Evolutionary conservation across 768 basidiomycete species (phyloP), one percentile per base, ranked within the genome.

Genomic region (Tephrocybe rancida): DNA sequence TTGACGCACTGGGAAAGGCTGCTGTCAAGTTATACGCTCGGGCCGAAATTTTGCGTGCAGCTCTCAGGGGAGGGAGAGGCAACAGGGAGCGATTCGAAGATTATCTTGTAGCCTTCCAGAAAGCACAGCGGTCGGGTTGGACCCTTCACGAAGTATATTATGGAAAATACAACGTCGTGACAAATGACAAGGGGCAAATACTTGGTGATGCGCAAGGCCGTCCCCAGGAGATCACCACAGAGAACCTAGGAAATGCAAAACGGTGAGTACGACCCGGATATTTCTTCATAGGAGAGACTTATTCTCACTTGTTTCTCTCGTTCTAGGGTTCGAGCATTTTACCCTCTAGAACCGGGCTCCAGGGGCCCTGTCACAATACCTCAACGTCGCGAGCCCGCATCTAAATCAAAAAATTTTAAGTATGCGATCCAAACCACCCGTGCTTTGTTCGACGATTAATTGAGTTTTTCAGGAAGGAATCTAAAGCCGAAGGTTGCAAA

Each of bases 71-170:
- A 11, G 65, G 63, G 47, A 55, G 44, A 27, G 48, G 38, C 1
- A 57, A 44, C 25, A 57, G 60, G 26, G 32, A 45, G n/a, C 65
- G 63, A 24, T 37, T 62, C 11, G 51, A 58, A 30, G 47, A 45
- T n/a, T 64, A 58, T 43, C 29, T 57, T 13, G 32, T 50, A 8
- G 49, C 61, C 35, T 66, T 59, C 61, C 47, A 37, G 11, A 37
- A 27, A 11, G 38, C 50, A 4, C 11, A 34, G 8, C 48, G n/a
- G n/a, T n/a, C 50, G 14, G 16, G 26, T 5, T 66, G 65, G 65
- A 52, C 52, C 1, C 55, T 53, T 19, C 26, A 54, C n/a, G 63
- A 64, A n/a, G 55, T 62, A 3, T 64, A 60, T 58, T 49, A 54
- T 3, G 60, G 58, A 3, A 5, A 50, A 32, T 46, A 61, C 25